Base-by-base conservation (phyloP, 2,329 filamentous ascomycete genomes). In the Phialophora chinensis region DNA sequence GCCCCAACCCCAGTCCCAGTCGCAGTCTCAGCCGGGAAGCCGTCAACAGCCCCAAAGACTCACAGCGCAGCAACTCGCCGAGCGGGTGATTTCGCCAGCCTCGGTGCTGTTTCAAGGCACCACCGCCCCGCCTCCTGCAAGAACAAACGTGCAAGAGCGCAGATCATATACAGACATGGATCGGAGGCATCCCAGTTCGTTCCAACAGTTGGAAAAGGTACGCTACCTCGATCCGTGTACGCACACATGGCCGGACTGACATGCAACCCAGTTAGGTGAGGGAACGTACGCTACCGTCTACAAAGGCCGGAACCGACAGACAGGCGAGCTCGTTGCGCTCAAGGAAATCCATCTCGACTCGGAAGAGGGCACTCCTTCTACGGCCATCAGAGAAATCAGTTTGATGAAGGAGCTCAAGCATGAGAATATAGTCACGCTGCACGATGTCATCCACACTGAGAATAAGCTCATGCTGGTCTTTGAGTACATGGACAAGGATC, bases 381-480 rank as follows among this genome's bases (percentile, higher is more conserved):
- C 95, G 0, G 95, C 95, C 55, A 99, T 99, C 78, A 92, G 95
- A 75, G 95, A 99, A 80, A 99, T 99, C 75, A 97, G 93, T 1
- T 86, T 99, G 65, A 98, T 99, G 95, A 99, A 99, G 81, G 95
- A 99, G 81, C 86, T 99, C 72, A 98, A 98, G 81, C 95, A 99
- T 80, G 93, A 97, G 78, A 98, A 97, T 77, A 98, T 99, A 72
- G 93, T 99, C 74, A 92, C 90, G 66, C 88, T 99, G 4, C 92
- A 98, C 85, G 95, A 99, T 84, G 95, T 99, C 64, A 98, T 99
- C 75, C 95, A 99, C 80, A 99, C 95, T 66, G 95, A 99, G 83
- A 99, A 98, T 82, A 99, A 99, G 79, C 88, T 99, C 65, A 99
- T 99, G 95, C 89, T 99, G 49, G 95, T 99, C 10, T 99, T 99